Base-by-base conservation (phyloP, 331 rosid species). In the Cydonia oblonga region DNA sequence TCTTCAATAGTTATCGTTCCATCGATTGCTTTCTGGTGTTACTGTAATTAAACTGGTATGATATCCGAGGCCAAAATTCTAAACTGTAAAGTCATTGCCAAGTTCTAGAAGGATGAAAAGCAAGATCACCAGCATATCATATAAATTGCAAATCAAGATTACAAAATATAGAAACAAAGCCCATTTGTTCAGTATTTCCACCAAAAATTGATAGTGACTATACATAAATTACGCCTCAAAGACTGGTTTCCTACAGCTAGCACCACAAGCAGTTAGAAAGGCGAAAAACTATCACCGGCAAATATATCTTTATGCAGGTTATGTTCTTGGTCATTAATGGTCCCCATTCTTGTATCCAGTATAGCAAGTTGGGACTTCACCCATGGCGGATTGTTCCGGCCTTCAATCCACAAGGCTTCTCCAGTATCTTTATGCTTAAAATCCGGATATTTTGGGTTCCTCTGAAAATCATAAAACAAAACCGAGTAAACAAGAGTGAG, bases 391-490 rank as follows among this genome's bases (percentile, higher is more conserved):
- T 79, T 93, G 69, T 80, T 68, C 79, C 89, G 87, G 76, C 96
- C 89, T 53, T 91, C 97, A 0, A 93, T 78, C 98, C 97, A 93
- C 71, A 91, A 80, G 68, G 97, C 97, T 76, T 89, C 97, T 74
- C 97, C 97, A 9, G 97, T 86, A 71, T 95, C 97, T 82, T 91
- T 95, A 86, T 89, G 96, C 77, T 95, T 95, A 76, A 95, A 95
- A 78, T 91, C 96, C 8, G 96, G 96, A 78, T 79, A 88, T 72
- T 83, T 95, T 14, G 98, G 95, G 83, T 86, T 95, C 89, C 87
- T 91, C 97, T 93, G 96, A 71, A 51, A 80, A 33, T 62, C 67
- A 69, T 60, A 79, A 74, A 73, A 63, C 52, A 26, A 44, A 13
- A 44, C 6, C 23, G 16, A 62, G 19, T 62, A 20, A 62, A 32